A percentile compares a stretch with the other conserved stretches of the same genome.
phyloP scores from a whole-genome alignment of 257 asterid genomes.

The Capsicum rhomboideum region DNA sequence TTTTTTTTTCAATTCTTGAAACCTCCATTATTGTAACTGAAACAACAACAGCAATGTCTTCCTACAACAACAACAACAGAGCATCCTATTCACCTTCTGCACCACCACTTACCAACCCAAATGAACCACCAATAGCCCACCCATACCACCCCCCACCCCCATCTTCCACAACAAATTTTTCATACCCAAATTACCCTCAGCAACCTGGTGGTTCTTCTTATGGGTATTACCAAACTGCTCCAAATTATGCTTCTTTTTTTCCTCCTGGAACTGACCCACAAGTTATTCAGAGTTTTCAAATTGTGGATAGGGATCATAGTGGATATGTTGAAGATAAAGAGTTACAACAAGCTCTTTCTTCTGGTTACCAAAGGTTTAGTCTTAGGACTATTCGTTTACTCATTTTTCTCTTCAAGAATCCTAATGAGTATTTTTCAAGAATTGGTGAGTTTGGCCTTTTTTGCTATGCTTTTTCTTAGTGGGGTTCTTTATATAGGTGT shows the following conservation, averaged over 20 bases:
- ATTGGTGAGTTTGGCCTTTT: neutral
- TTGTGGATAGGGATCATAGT: slow-evolving; percentile 68
- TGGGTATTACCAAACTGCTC: neutral
- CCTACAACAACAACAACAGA: slow-evolving; percentile 12
- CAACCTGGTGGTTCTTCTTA: neutral
- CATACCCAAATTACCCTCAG: neutral
- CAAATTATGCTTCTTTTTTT: slow-evolving; percentile 19
- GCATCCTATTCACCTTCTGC: slow-evolving; percentile 56
- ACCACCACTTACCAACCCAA: slow-evolving; percentile 50
- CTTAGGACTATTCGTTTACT: slow-evolving; percentile 61
- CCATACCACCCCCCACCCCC: slow-evolving; percentile 20
- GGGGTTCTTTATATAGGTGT: neutral
- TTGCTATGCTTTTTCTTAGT: neutral
- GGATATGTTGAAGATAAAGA: slow-evolving; percentile 72
- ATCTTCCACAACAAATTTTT: neutral
- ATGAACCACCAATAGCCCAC: slow-evolving; percentile 31
- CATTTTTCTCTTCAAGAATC: slow-evolving; percentile 54
- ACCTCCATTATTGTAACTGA: neutral
- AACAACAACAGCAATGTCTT: slow-evolving; percentile 17
- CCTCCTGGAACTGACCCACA: slow-evolving; percentile 78
- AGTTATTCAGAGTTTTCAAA: slow-evolving; percentile 63
- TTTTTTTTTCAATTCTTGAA: too few relatives aligned
- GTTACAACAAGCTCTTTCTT: slow-evolving; percentile 60
- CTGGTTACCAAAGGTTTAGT: slow-evolving; percentile 51
- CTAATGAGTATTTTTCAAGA: slow-evolving; percentile 29